These are phyloP conservation scores for Sarocladiaceae sp. DNA, from an alignment of 2,329 filamentous ascomycete species.

Conservation along the genomic window DNA sequence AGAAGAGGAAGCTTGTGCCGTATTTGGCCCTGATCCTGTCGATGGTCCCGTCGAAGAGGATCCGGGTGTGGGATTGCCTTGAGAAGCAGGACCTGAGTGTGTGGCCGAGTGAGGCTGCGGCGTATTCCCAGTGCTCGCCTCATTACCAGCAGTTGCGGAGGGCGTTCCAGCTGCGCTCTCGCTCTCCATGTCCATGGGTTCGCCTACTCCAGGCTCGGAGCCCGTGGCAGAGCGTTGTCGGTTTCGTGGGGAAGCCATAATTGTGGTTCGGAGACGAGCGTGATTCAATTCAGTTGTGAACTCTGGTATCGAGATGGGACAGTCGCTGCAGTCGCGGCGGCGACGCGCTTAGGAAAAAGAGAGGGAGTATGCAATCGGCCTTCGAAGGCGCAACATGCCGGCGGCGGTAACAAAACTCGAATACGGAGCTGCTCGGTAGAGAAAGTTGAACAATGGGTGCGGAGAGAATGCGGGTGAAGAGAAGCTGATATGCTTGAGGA, in stretches of 20 bases:
- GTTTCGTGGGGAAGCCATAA: slow-evolving; percentile 1
- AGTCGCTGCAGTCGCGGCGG: not conserved
- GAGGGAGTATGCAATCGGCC: not conserved
- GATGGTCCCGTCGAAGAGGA: slow-evolving; percentile 14
- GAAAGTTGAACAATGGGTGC: no score
- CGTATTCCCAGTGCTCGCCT: slow-evolving; percentile 26
- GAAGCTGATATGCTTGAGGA: not conserved
- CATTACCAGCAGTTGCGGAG: slow-evolving; percentile 18
- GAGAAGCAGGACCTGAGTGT: slow-evolving; percentile 18
- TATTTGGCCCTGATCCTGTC: slow-evolving; percentile 13
- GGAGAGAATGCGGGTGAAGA: not conserved
- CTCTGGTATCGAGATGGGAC: no score
- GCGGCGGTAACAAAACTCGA: no score
- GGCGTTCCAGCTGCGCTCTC: slow-evolving; percentile 23
- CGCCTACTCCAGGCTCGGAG: slow-evolving; percentile 1
- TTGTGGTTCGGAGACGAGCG: not conserved
- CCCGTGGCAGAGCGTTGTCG: not conserved
- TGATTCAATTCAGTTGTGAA: not conserved
- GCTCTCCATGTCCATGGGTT: slow-evolving; percentile 26
- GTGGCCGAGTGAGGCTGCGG: slow-evolving; percentile 21
- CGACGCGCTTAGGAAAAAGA: slow-evolving; percentile 1
- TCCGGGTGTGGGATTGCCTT: slow-evolving; percentile 22
- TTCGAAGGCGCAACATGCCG: slow-evolving; percentile 4
- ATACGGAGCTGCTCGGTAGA: no score
- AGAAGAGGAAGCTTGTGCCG: slow-evolving; percentile 19